phyloP scores from a whole-genome alignment of 2,329 filamentous ascomycete species.

The Trichoderma harzianum region DNA sequence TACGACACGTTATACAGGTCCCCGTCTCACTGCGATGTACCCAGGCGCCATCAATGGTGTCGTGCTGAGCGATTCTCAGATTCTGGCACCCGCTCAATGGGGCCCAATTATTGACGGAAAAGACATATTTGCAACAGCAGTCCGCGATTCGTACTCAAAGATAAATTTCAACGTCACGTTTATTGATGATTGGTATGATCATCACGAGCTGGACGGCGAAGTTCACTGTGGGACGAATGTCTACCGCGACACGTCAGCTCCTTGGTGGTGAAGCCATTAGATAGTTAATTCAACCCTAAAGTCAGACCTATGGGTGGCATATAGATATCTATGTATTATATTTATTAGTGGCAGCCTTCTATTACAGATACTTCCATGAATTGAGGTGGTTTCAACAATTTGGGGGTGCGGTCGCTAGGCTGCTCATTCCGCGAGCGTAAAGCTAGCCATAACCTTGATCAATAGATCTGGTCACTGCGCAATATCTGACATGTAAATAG shows the following conservation, averaged over 20 bases:
- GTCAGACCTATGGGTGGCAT: background rate
- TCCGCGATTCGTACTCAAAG: background rate
- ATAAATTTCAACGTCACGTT: background rate
- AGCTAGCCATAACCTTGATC: background rate
- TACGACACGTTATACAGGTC: background rate
- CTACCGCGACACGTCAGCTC: background rate
- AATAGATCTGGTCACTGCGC: background rate
- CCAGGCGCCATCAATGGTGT: background rate
- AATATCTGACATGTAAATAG: background rate
- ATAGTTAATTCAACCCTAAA: background rate
- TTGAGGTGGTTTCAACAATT: background rate
- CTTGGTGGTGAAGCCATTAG: background rate
- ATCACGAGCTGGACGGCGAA: background rate
- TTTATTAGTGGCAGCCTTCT: background rate
- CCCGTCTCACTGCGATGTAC: background rate
- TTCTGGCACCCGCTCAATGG: background rate
- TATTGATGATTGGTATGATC: background rate
- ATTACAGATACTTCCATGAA: background rate
- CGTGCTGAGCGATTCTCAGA: background rate
- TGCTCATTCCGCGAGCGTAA: background rate
- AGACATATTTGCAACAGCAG: background rate
- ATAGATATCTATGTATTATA: background rate
- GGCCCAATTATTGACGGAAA: background rate
- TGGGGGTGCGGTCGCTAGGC: background rate
- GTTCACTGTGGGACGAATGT: background rate